Conservation (phyloP, 495 filamentous ascomycete genomes). For the Pseudotulostoma volvatum region DNA sequence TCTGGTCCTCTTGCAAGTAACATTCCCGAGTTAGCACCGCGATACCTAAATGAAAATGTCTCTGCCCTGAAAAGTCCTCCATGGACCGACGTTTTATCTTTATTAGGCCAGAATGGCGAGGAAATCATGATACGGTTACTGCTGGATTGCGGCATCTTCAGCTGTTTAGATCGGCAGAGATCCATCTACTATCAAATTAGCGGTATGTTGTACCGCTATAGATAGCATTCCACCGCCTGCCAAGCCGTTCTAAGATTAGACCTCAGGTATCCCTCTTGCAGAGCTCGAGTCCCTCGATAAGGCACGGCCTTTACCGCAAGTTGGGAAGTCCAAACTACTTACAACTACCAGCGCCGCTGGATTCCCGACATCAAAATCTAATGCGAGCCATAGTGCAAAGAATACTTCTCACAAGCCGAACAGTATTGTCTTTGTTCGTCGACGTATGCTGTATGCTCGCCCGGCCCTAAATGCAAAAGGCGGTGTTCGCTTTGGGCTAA, state of each 20-base stretch:
- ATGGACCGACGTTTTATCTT: constrained; percentile 54
- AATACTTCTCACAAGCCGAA: constrained; percentile 23
- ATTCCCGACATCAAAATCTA: no score
- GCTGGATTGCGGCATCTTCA: constrained; percentile 64
- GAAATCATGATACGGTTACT: constrained; percentile 68
- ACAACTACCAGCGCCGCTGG: no score
- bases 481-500: constrained; percentile 53
- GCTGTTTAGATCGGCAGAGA: constrained; percentile 37
- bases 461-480: constrained; percentile 51
- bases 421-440: constrained; percentile 61
- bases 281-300: constrained; percentile 19
- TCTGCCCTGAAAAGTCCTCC: constrained; percentile 46
- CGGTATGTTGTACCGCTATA: constrained; percentile 32
- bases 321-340: not conserved
- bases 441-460: constrained; percentile 72
- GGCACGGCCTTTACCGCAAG: constrained; percentile 1
- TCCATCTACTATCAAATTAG: constrained; percentile 63
- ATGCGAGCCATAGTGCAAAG: not conserved
- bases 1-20: constrained; percentile 18
- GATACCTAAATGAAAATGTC: constrained; percentile 54
- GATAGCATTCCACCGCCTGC: not conserved
- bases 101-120: constrained; percentile 65
- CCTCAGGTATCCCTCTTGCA: constrained; percentile 31
- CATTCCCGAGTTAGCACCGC: constrained; percentile 37
- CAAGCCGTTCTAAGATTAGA: not conserved